Evolutionary conservation across 2,329 filamentous ascomycete species (phyloP).

Genomic region (Fusarium nanum): DNA sequence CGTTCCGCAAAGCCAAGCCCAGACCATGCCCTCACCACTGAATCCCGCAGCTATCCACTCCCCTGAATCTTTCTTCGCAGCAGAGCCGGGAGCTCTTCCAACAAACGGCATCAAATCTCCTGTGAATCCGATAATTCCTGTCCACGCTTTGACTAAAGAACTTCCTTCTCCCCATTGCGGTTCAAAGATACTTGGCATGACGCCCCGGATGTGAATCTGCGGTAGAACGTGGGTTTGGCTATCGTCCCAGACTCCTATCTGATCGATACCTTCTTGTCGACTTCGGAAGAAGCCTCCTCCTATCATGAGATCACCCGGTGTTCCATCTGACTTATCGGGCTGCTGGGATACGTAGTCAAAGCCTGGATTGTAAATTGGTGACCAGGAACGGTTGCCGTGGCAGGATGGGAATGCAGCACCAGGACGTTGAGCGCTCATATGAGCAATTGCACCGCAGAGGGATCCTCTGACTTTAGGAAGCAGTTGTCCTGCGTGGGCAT

Average conservation of each 20-base stretch:
- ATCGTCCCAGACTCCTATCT: slow-evolving; percentile 62
- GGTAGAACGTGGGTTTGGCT: slow-evolving; percentile 54
- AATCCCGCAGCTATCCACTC: slow-evolving; percentile 67
- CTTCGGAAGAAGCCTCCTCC: slow-evolving; percentile 64
- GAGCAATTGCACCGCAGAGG: slow-evolving; percentile 58
- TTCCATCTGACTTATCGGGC: slow-evolving; percentile 47
- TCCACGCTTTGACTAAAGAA: slow-evolving; percentile 59
- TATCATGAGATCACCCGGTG: slow-evolving; percentile 62
- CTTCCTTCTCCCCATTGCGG: slow-evolving; percentile 51
- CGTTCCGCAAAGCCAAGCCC: slow-evolving; percentile 63
- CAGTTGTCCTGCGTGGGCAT: slow-evolving; percentile 64
- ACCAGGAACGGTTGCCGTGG: slow-evolving; percentile 60
- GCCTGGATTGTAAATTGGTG: slow-evolving; percentile 58
- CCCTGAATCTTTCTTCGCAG: slow-evolving; percentile 42
- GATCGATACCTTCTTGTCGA: slow-evolving; percentile 55
- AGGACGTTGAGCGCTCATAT: slow-evolving; percentile 64
- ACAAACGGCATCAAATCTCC: slow-evolving; percentile 64
- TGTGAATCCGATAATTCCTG: slow-evolving; percentile 61
- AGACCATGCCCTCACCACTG: slow-evolving; percentile 65
- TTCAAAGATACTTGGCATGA: slow-evolving; percentile 57
- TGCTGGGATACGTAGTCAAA: slow-evolving; percentile 66
- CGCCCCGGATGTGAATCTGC: slow-evolving; percentile 54
- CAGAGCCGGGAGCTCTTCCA: slow-evolving; percentile 55
- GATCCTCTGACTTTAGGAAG: slow-evolving; percentile 61
- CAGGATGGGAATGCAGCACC: slow-evolving; percentile 49